A percentile compares a stretch with the other conserved stretches of the same genome.
phyloP scores from a whole-genome alignment of 2,329 filamentous ascomycete species.

The Aspergillus melleus region DNA sequence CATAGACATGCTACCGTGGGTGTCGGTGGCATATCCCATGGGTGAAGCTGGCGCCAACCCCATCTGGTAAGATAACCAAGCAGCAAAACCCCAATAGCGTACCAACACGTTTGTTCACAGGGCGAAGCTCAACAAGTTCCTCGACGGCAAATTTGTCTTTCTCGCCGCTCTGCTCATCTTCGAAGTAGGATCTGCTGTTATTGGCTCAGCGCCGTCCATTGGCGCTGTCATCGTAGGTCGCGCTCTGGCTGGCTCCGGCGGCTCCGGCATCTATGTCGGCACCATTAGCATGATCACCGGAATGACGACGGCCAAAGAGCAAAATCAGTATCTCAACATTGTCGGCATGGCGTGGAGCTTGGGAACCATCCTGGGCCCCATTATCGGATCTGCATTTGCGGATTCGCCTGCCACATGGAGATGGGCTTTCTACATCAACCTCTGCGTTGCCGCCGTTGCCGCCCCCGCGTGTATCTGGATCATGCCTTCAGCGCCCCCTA shows the following conservation, averaged over 20 bases:
- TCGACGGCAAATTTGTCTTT: background rate
- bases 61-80: background rate
- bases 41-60: background rate
- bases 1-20: background rate
- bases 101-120: too few relatives aligned
- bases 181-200: background rate
- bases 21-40: background rate
- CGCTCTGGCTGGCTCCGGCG: background rate
- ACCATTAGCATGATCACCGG: background rate
- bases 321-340: background rate
- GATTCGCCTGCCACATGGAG: background rate
- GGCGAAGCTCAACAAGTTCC: background rate
- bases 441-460: background rate
- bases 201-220: background rate
- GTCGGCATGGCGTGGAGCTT: background rate
- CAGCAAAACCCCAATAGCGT: background rate
- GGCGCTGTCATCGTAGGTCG: background rate
- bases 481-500: background rate
- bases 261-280: background rate
- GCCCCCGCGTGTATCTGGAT: background rate
- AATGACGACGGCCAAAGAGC: background rate
- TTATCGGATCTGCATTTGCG: background rate
- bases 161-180: background rate
- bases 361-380: background rate
- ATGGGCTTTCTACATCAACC: background rate